A percentile compares a stretch with the other conserved stretches of the same genome.
Conservation (phyloP, 768 basidiomycete genomes). For the Pleurotus eryngii region DNA sequence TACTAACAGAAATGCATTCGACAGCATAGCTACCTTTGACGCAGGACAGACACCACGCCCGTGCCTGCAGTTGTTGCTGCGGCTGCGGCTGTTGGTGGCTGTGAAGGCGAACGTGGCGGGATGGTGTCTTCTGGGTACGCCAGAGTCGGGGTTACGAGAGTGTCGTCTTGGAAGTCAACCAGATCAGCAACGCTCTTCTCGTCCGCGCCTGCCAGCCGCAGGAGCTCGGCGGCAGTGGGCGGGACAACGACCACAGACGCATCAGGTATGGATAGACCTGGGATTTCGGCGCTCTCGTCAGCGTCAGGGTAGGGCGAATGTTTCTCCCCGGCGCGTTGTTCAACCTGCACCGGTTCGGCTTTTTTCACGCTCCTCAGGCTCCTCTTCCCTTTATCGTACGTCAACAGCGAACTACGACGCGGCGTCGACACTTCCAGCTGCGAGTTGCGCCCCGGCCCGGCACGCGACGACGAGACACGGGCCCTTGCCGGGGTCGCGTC, state of each 20-base stretch:
- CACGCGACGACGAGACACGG: conserved; percentile 27
- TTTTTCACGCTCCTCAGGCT: no score
- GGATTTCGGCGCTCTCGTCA: background rate
- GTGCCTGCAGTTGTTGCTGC: background rate
- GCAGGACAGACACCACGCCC: background rate
- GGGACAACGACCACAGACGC: conserved; percentile 11
- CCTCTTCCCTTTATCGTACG: conserved; percentile 47
- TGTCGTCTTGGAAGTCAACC: conserved; percentile 47
- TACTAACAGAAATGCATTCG: background rate
- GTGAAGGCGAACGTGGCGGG: no score
- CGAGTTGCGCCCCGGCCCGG: conserved; percentile 54
- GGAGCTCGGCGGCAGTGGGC: conserved; percentile 42
- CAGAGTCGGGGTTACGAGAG: background rate
- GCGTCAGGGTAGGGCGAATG: no score
- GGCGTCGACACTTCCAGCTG: conserved; percentile 30
- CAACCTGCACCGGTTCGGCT: no score
- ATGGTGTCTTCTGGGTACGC: conserved; percentile 4
- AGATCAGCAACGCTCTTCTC: conserved; percentile 34
- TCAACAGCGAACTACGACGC: conserved; percentile 51
- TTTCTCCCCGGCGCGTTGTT: no score
- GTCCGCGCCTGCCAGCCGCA: conserved; percentile 48
- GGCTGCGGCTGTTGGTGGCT: conserved; percentile 8
- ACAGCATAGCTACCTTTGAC: background rate
- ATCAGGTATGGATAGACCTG: background rate
- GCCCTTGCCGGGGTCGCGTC: conserved; percentile 50